Base-by-base conservation (phyloP, 192 early-diverging fungal species). In the Coemansia sp. region DNA sequence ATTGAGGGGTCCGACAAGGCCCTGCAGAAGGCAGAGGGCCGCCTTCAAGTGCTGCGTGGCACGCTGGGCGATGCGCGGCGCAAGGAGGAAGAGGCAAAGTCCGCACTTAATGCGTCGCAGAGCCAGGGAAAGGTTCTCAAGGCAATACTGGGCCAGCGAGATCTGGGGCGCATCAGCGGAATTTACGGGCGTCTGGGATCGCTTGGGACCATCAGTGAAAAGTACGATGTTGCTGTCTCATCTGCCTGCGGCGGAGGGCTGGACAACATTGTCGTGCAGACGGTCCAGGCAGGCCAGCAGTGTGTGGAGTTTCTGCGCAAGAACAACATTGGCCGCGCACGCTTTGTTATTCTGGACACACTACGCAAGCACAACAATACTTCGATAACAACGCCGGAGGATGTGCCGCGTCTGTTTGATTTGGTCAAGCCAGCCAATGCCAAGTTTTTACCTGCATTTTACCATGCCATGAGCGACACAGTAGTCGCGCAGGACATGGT, bases 151-250 rank as follows among this genome's bases (percentile, higher is more conserved):
- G 86, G 85, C 12, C 85, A 92, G 77, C 84, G 85, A 51, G 84
- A 91, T 49, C 73, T 82, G 26, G 93, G 91, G 0, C 73, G 83
- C 48, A 92, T 95, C 58, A 71, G 69, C 9, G 93, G 93, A 7
- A 89, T 95, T 49, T 84, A 89, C 64, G 90, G 90, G 49, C 88
- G 97, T 7, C 82, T 99, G 21, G 97, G 97, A n/a, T 90, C 93
- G 60, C 78, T 99, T n/a, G 97, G 96, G 24, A 88, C 91, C 1
- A 96, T 99, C 65, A 91, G 92, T 54, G 90, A 91, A 57, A 89
- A 88, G 71, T 99, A 95, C 63, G 97, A 98, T 74, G 89, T 98
- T 7, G 97, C 97, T 0, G 88, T 97, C 18, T 96, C 95, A 3
- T 97, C 94, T 3, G 90, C 93, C 0, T 96, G 93, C 52, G 84